Percentiles rank a stretch among this genome's conserved stretches.
Conservation (phyloP, 2,329 filamentous ascomycete genomes). For the Trichoderma semiorbis region DNA sequence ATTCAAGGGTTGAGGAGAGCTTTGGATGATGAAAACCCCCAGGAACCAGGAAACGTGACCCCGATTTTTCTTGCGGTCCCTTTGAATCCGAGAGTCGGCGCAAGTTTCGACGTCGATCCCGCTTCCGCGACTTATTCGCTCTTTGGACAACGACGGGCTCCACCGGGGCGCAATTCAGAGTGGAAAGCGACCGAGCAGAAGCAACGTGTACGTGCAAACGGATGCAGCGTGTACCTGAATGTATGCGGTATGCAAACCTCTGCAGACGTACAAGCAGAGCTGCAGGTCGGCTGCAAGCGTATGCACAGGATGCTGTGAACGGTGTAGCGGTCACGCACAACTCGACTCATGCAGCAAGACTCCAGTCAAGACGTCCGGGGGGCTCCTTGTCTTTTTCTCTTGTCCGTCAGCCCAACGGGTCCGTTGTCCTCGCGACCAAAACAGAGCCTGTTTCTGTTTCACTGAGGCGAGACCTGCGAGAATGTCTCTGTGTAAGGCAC, state of each 20-base stretch:
- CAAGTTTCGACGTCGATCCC: slow-evolving; percentile 1
- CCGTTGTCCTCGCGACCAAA: neutral
- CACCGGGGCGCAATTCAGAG: neutral
- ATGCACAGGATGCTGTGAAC: slow-evolving; percentile 13
- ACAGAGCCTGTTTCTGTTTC: neutral
- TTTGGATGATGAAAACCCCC: neutral
- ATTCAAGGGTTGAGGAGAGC: neutral
- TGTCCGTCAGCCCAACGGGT: neutral
- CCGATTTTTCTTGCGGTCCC: neutral
- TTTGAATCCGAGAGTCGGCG: slow-evolving; percentile 10
- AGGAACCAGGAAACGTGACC: neutral
- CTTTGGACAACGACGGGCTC: neutral
- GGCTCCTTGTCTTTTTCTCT: neutral
- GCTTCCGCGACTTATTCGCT: neutral
- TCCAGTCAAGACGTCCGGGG: neutral
- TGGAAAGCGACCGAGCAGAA: neutral
- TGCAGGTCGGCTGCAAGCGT: slow-evolving; percentile 6
- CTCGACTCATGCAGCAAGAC: slow-evolving; percentile 8
- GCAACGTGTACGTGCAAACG: neutral
- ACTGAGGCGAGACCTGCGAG: neutral
- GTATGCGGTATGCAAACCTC: neutral
- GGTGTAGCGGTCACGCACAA: slow-evolving; percentile 15
- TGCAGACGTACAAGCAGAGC: neutral
- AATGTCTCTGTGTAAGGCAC: neutral
- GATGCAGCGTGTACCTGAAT: neutral